Conservation (phyloP, 306 rosid genomes). For the Prunus dulcis region DNA sequence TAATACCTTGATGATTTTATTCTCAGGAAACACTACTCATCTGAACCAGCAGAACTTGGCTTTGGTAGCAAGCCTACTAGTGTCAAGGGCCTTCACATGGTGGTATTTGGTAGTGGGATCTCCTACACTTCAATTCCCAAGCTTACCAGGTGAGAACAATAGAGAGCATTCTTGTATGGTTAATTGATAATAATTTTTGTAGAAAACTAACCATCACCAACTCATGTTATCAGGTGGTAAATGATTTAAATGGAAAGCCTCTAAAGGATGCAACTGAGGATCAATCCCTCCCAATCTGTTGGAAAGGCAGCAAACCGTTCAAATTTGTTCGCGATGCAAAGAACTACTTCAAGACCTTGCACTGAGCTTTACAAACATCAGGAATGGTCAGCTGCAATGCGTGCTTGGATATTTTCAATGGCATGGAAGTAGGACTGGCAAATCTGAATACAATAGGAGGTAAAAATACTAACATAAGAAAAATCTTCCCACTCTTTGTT, state of each 20-base stretch:
- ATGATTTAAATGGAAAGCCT: conserved; percentile 52
- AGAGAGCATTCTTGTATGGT: background rate
- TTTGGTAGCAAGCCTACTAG: conserved; percentile 49
- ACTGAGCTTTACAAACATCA: conserved; percentile 43
- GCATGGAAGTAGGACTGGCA: conserved; percentile 42
- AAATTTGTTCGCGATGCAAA: conserved; percentile 41
- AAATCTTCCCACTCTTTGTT: background rate
- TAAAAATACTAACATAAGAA: conserved; percentile 2
- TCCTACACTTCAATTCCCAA: conserved; percentile 62
- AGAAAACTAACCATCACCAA: conserved; percentile 7
- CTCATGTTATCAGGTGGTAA: conserved; percentile 41
- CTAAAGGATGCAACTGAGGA: conserved; percentile 44
- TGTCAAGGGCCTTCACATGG: conserved; percentile 34
- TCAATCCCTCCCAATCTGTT: conserved; percentile 53
- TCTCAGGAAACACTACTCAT: conserved; percentile 29
- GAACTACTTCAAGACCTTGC: conserved; percentile 50
- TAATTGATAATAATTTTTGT: background rate
- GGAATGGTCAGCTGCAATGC: conserved; percentile 39
- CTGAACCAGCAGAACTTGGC: conserved; percentile 69
- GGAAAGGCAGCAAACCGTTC: conserved; percentile 72
- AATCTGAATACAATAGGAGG: conserved; percentile 66
- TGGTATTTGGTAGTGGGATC: conserved; percentile 79
- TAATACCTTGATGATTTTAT: no score
- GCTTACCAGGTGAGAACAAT: conserved; percentile 47
- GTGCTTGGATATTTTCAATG: conserved; percentile 78